phyloP scores from a whole-genome alignment of 1,139 yeast species.

The Lodderomyces parapsilosis region DNA sequence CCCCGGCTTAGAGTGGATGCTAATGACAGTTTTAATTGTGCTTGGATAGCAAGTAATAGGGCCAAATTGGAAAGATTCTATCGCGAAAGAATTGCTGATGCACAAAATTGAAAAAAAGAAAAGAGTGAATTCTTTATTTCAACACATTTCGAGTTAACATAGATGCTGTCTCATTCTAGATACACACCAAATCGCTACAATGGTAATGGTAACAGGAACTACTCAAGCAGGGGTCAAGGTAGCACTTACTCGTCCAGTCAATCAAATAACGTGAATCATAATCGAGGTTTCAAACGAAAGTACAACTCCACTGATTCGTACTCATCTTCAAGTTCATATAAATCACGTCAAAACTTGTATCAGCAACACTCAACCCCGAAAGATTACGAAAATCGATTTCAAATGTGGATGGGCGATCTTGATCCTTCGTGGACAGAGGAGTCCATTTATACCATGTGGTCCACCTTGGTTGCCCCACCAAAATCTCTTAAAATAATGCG shows the following conservation, averaged over 20 bases:
- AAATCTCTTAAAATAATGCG: constrained; percentile 34
- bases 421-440: constrained; percentile 85
- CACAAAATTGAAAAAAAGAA: constrained; percentile 5
- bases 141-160: too few species aligned
- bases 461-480: constrained; percentile 37
- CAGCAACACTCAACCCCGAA: constrained; percentile 11
- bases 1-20: constrained; percentile 34
- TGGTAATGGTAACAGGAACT: neutral
- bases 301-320: neutral
- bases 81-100: constrained; percentile 10
- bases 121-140: too few species aligned
- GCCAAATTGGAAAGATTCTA: constrained; percentile 18
- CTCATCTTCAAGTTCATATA: constrained; percentile 7
- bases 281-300: neutral
- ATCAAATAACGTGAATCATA: neutral
- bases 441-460: constrained; percentile 68
- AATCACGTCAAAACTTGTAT: constrained; percentile 15
- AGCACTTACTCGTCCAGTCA: neutral
- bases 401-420: constrained; percentile 92
- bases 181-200: neutral
- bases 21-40: constrained; percentile 29
- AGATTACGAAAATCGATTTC: constrained; percentile 17
- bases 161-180: neutral
- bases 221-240: neutral
- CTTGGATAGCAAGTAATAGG: constrained; percentile 39